A percentile compares a stretch with the other conserved stretches of the same genome.
Evolutionary conservation across 1,284 basidiomycete genomes (phyloP).

Genomic region (Ceratobasidium sp.): DNA sequence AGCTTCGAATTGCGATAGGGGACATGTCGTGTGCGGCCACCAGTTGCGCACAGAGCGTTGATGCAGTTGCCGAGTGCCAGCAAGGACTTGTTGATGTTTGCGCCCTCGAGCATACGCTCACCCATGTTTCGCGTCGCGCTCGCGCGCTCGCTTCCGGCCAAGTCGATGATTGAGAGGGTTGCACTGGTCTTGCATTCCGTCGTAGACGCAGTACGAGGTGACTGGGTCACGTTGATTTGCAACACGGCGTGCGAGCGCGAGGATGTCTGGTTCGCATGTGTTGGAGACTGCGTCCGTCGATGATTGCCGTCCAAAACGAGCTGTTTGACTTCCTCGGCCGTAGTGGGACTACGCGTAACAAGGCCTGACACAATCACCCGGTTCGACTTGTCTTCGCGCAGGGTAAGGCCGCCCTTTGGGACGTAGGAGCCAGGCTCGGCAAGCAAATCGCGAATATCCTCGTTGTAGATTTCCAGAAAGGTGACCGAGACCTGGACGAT

Average conservation of each 20-base stretch:
- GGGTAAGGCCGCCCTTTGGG: constrained; percentile 82
- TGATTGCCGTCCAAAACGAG: constrained; percentile 88
- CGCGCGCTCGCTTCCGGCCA: constrained; percentile 94
- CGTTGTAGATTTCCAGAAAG: constrained; percentile 97
- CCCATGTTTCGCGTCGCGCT: constrained; percentile 95
- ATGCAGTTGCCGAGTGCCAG: constrained; percentile 96
- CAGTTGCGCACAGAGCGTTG: constrained; percentile 91
- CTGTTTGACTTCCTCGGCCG: constrained; percentile 89
- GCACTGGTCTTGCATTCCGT: constrained; percentile 83
- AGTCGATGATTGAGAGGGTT: constrained; percentile 93
- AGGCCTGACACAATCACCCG: constrained; percentile 85
- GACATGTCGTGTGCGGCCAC: constrained; percentile 82
- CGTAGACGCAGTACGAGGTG: constrained; percentile 78
- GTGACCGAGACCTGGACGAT: constrained; percentile 86
- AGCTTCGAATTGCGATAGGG: constrained; percentile 97
- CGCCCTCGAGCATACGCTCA: constrained; percentile 95
- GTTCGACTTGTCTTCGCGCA: constrained; percentile 86
- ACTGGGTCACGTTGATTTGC: constrained; percentile 88
- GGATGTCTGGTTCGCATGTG: constrained; percentile 91
- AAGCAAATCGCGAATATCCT: constrained; percentile 95
- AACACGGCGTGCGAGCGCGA: constrained; percentile 96
- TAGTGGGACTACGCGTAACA: constrained; percentile 75
- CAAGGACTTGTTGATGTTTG: constrained; percentile 97
- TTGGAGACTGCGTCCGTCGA: constrained; percentile 87
- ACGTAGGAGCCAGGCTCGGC: constrained; percentile 69